Evolutionary conservation across 2,329 filamentous ascomycete species (phyloP).

Genomic region (Dactylonectria macrodidyma): DNA sequence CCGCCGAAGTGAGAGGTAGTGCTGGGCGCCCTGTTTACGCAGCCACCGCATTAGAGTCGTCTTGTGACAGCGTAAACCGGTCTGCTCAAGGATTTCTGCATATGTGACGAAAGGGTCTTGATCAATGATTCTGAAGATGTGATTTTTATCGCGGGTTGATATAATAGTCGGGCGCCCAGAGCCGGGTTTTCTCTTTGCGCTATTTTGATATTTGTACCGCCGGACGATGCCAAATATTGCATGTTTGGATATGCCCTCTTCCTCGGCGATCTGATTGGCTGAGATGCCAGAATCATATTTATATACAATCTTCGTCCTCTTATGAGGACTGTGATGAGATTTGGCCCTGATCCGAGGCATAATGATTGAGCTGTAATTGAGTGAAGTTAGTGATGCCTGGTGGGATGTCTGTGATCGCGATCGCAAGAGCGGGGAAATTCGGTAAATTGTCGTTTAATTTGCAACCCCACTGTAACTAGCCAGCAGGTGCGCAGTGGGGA

Average conservation of each 20-base stretch:
- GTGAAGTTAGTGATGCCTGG: neutral
- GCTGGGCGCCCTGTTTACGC: neutral
- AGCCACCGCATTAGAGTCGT: neutral
- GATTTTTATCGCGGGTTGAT: neutral
- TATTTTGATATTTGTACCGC: neutral
- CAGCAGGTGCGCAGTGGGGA: no score
- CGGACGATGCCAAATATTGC: slow-evolving; percentile 1
- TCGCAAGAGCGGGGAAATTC: neutral
- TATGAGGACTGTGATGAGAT: neutral
- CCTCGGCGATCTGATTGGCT: neutral
- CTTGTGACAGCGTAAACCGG: neutral
- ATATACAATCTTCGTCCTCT: neutral
- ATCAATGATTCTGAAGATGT: neutral
- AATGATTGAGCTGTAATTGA: neutral
- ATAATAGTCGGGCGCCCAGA: neutral
- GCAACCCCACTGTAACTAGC: neutral
- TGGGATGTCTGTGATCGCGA: neutral
- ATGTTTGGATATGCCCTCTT: neutral
- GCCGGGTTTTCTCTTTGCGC: neutral
- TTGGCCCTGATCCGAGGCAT: neutral
- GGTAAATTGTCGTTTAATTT: neutral
- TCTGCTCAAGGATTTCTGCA: neutral
- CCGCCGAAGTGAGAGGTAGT: neutral
- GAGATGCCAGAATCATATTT: neutral
- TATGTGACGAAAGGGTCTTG: neutral